Evolutionary conservation across 2,329 filamentous ascomycete species (phyloP).

Genomic region (Lachnellula suecica): DNA sequence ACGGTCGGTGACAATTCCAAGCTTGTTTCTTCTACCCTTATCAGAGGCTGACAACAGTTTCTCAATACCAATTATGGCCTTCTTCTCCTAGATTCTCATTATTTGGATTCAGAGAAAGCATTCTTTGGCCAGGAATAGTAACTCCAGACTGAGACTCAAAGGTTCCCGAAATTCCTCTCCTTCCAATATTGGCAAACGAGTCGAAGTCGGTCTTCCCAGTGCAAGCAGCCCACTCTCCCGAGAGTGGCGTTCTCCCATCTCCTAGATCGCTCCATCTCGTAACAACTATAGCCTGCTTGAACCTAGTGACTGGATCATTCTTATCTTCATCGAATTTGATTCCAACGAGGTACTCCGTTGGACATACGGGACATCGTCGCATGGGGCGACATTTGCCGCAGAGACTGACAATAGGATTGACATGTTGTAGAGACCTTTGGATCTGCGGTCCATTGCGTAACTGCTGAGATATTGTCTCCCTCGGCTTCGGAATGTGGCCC

Average conservation of each 20-base stretch:
- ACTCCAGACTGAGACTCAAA: slow-evolving; percentile 57
- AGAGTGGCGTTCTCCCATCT: slow-evolving; percentile 48
- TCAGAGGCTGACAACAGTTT: too few species aligned
- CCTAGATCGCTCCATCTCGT: slow-evolving; percentile 63
- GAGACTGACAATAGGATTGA: slow-evolving; percentile 46
- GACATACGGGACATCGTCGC: slow-evolving; percentile 60
- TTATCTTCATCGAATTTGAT: slow-evolving; percentile 58
- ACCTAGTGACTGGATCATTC: slow-evolving; percentile 41
- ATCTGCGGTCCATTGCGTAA: slow-evolving; percentile 28
- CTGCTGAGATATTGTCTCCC: slow-evolving; percentile 35
- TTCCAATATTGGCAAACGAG: slow-evolving; percentile 52
- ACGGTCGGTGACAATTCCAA: too few species aligned
- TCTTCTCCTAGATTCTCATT: slow-evolving; percentile 52
- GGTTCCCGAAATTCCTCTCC: slow-evolving; percentile 54
- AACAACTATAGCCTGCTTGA: slow-evolving; percentile 60
- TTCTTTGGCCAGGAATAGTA: slow-evolving; percentile 54
- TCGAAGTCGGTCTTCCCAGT: slow-evolving; percentile 50
- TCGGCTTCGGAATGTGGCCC: slow-evolving; percentile 50
- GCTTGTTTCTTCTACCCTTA: too few species aligned
- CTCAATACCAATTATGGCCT: slow-evolving; percentile 58
- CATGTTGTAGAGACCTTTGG: slow-evolving; percentile 19
- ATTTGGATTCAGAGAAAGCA: slow-evolving; percentile 58
- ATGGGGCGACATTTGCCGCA: slow-evolving; percentile 58
- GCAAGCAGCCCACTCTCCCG: slow-evolving; percentile 55
- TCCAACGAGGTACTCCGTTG: slow-evolving; percentile 62